Conservation (phyloP, 2,329 filamentous ascomycete species). For the Hymenoscyphus fructigenus region DNA sequence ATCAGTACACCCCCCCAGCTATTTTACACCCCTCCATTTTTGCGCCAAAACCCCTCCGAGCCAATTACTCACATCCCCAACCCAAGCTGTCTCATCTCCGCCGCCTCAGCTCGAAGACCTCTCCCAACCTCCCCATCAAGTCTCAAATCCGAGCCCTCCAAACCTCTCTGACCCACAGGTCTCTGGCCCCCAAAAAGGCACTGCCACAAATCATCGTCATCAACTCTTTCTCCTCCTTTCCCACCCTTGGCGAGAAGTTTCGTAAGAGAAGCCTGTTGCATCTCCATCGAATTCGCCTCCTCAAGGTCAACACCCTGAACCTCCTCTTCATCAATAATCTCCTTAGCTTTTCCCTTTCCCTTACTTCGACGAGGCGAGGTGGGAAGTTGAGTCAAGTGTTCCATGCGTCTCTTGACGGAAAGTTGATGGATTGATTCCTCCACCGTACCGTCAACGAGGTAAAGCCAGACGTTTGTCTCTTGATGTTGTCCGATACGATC, state of each 20-base stretch:
- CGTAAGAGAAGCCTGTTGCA: conserved; percentile 70
- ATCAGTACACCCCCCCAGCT: too few relatives aligned
- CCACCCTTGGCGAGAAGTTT: conserved; percentile 70
- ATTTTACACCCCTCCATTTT: too few relatives aligned
- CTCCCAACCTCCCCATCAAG: conserved; percentile 29
- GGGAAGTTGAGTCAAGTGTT: conserved; percentile 57
- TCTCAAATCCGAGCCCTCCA: conserved; percentile 18
- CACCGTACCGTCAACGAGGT: conserved; percentile 85
- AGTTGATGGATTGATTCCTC: conserved; percentile 91
- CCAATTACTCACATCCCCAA: too few relatives aligned
- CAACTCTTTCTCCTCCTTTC: conserved; percentile 76
- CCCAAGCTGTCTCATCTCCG: conserved; percentile 42
- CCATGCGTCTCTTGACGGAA: conserved; percentile 74
- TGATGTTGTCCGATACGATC: conserved; percentile 90
- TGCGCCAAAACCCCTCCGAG: too few relatives aligned
- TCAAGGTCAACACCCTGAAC: conserved; percentile 67
- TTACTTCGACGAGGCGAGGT: conserved; percentile 39
- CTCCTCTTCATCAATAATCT: conserved; percentile 38
- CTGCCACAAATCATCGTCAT: conserved; percentile 78
- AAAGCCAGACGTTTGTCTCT: conserved; percentile 92
- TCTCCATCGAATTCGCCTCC: conserved; percentile 78
- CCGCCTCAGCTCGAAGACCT: conserved; percentile 52
- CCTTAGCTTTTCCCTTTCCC: conserved; percentile 39
- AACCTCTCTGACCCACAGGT: conserved; percentile 7
- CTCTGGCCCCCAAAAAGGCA: conserved; percentile 69